Evolutionary conservation across 352 stramenopile genomes (phyloP), one percentile per base, ranked within the genome.

Genomic region (Globisporangium spinosum): DNA sequence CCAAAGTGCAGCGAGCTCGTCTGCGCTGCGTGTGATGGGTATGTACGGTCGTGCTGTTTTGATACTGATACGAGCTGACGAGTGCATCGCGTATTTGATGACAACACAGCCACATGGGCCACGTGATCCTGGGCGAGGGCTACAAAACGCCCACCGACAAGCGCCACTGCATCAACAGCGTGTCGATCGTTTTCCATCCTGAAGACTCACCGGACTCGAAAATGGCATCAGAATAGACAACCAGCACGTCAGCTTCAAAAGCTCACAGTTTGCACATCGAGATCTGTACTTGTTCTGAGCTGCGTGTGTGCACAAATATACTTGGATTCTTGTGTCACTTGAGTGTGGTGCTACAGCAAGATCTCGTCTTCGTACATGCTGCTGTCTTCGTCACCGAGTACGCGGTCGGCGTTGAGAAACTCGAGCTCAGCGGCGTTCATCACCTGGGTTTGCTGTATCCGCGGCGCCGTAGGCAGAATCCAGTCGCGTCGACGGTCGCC

Each of bases 121-220:
- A 97, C 74, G 86, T 97, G 32, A 97, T 97, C 71, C 93, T 95
- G 71, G 87, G 85, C 43, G 88, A 96, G 70, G 84, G 89, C 13
- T 96, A 94, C 69, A 86, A 90, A 68, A 97, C 79, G 10, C 84
- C 87, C 6, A 97, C 89, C 20, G 75, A 96, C 67, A 86, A 97
- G 70, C 87, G 90, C 49, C 90, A 96, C 78, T 97, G 90, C 62
- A 89, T 97, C 25, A 97, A 97, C 79, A 95, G 86, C 58, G 85
- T 94, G 27, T 96, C 89, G 56, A 81, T 97, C 55, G 78, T 91
- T 58, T 97, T 97, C 72, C 73, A 91, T 58, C 72, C 74, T 2
- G 77, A 60, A 43, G 27, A 43, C 15, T 34, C 54, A 0, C 40
- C 15, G n/a, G 15, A 49, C 40, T 49, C 40, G 1, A 49, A 49